phyloP scores from a whole-genome alignment of 2,329 filamentous ascomycete genomes.

The Phoma sp. region DNA sequence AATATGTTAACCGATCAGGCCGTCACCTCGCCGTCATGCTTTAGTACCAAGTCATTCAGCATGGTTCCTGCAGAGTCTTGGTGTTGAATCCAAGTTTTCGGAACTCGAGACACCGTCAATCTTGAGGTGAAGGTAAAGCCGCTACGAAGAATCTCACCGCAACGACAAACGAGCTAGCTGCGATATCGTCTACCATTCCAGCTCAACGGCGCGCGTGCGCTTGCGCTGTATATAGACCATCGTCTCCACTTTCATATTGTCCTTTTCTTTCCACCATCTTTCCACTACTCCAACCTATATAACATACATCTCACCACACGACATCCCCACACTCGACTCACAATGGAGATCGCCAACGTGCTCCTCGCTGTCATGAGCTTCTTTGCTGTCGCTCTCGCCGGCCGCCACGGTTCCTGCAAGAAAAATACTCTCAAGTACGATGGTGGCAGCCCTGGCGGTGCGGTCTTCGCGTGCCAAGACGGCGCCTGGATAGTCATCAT shows the following conservation, averaged over 20 bases:
- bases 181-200: neutral
- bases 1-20: too few relatives aligned
- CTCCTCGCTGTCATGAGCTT: slow-evolving; percentile 5
- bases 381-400: neutral
- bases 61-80: too few relatives aligned
- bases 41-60: too few relatives aligned
- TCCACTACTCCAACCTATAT: neutral
- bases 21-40: too few relatives aligned
- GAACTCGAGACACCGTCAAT: neutral
- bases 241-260: neutral
- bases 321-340: neutral
- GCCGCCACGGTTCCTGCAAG: neutral
- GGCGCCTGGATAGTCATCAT: neutral
- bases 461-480: slow-evolving; percentile 2
- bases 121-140: neutral
- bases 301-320: neutral
- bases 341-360: neutral
- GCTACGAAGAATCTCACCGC: neutral
- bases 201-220: neutral
- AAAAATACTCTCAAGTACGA: neutral
- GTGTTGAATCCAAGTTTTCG: too few relatives aligned
- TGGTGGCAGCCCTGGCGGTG: neutral
- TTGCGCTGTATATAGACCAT: neutral
- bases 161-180: neutral
- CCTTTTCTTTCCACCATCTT: neutral